Base-by-base conservation (phyloP, 2,329 filamentous ascomycete species). In the Fusarium temperatum region DNA sequence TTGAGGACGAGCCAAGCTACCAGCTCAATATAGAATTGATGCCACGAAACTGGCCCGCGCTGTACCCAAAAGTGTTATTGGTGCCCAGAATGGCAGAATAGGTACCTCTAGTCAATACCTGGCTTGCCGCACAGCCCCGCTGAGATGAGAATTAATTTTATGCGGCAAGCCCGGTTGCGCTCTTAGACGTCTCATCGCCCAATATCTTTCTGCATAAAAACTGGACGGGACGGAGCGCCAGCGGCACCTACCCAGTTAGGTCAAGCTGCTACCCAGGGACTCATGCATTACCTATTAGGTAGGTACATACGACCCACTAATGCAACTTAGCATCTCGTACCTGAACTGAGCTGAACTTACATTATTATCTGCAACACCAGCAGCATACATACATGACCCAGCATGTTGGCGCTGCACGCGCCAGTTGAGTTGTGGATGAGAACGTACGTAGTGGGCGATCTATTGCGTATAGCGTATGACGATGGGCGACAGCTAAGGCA, bases 101-200 rank as follows among this genome's bases (percentile, higher is more conserved):
- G 30, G 30, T 30, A 30, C 12, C 12, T 30, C 13, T 32, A 66
- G 45, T n/a, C 47, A 22, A 32, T 50, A 50, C 47, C 39, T 30
- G 67, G 66, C 69, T 68, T 36, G 67, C 18, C 51, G 41, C 61
- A 75, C 55, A 58, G 67, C 55, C 63, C 68, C 69, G 54, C 42
- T 17, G 13, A 35, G 42, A 28, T 51, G 53, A 74, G 65, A 59
- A 73, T 68, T 74, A 68, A 72, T 78, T 78, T 79, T 78, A 79
- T 79, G 78, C 78, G 77, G 75, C 65, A 76, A 78, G 55, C 75
- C 72, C 77, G 75, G 66, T 68, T 65, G 51, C 42, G 42, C 59
- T 64, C 69, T 68, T 51, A 67, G 68, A 71, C 68, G 56, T 73
- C 63, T 67, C 59, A 69, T 50, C 51, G 41, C 35, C 35, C 9